Conservation (phyloP, 2,329 filamentous ascomycete species). For the Septoria petroselini region DNA sequence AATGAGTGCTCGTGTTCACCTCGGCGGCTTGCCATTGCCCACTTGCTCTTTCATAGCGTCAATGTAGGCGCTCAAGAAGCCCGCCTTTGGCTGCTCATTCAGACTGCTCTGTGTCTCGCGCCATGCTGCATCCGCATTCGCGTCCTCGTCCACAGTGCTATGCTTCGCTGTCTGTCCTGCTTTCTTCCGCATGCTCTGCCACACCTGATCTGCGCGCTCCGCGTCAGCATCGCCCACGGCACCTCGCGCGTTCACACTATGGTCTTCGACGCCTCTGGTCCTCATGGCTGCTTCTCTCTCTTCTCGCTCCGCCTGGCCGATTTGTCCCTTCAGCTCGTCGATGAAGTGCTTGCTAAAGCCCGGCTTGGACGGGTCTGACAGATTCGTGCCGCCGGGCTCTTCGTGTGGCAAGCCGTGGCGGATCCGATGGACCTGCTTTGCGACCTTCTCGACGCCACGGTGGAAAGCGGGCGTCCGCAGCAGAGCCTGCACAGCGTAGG, state of each 20-base stretch:
- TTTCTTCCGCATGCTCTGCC: slow-evolving; percentile 17
- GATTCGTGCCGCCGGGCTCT: slow-evolving; percentile 50
- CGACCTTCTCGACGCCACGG: slow-evolving; percentile 50
- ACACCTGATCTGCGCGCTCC: slow-evolving; percentile 15
- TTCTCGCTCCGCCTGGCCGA: slow-evolving; percentile 31
- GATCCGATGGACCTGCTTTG: slow-evolving; percentile 47
- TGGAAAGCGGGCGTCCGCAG: slow-evolving; percentile 56
- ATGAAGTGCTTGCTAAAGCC: slow-evolving; percentile 51
- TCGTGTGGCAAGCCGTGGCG: slow-evolving; percentile 49
- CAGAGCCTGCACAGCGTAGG: slow-evolving; percentile 44
- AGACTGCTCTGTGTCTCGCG: slow-evolving; percentile 21
- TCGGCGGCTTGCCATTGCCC: slow-evolving; percentile 24
- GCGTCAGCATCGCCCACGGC: slow-evolving; percentile 2
- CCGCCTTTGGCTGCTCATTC: slow-evolving; percentile 21
- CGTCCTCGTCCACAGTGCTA: slow-evolving; percentile 10
- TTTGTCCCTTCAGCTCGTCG: slow-evolving; percentile 48
- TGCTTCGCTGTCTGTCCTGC: slow-evolving; percentile 11
- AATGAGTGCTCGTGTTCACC: slow-evolving; percentile 10
- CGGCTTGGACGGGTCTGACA: slow-evolving; percentile 40
- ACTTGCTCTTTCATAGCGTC: slow-evolving; percentile 34
- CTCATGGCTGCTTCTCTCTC: slow-evolving; percentile 20
- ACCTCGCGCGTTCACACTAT: slow-evolving; percentile 24
- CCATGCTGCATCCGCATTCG: slow-evolving; percentile 33
- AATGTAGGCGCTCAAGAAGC: slow-evolving; percentile 35
- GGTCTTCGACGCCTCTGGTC: slow-evolving; percentile 22